Evolutionary conservation across 176 grass and related monocot genomes (phyloP).

Genomic region (Sorghum bicolor): DNA sequence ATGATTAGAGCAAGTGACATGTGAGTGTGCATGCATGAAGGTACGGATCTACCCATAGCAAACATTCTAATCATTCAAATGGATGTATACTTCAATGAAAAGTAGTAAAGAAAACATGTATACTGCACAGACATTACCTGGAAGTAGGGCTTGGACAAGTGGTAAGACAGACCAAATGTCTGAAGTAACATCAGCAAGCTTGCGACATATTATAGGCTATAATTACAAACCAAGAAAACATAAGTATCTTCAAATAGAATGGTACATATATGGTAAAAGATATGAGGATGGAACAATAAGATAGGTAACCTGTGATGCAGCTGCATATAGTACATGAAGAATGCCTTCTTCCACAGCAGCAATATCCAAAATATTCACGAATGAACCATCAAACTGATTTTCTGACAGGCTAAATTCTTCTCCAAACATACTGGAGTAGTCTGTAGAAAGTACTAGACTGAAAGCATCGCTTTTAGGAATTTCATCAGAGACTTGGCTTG

Average conservation of each 20-base stretch:
- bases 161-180: constrained; percentile 82
- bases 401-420: constrained; percentile 72
- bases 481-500: constrained; percentile 43
- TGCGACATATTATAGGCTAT: constrained; percentile 69
- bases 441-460: constrained; percentile 35
- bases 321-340: constrained; percentile 90
- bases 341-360: constrained; percentile 87
- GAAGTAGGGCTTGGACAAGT: constrained; percentile 93
- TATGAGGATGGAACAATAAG: constrained; percentile 18
- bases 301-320: constrained; percentile 73
- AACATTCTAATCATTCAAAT: constrained; percentile 12
- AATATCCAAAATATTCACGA: constrained; percentile 90
- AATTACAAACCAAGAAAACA: constrained; percentile 47
- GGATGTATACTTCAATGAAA: constrained; percentile 3
- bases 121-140: constrained; percentile 47
- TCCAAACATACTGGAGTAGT: constrained; percentile 83
- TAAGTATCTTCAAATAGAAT: constrained; percentile 16
- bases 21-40: constrained; percentile 1
- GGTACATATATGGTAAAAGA: constrained; percentile 6
- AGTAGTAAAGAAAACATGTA: constrained; percentile 20
- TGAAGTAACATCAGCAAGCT: constrained; percentile 75
- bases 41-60: background rate
- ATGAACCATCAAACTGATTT: constrained; percentile 48
- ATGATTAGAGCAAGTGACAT: background rate
- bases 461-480: constrained; percentile 51